Conservation (phyloP, 2,329 filamentous ascomycete genomes). For the Botrytis medusae region DNA sequence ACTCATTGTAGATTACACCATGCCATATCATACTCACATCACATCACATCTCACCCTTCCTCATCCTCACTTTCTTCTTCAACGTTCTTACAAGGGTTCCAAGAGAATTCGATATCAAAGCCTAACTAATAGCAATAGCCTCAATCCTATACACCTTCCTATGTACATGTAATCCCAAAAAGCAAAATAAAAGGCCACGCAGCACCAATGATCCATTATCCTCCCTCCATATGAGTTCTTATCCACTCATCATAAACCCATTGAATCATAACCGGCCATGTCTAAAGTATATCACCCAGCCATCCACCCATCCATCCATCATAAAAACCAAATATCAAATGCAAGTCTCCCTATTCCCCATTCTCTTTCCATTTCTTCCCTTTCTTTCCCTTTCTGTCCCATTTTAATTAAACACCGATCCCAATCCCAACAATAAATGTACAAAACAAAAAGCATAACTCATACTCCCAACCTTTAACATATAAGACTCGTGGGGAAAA, state of each 20-base stretch:
- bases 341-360: not conserved
- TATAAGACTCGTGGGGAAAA: constrained; percentile 9
- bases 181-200: not conserved
- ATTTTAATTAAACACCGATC: not conserved
- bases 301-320: not conserved
- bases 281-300: constrained; percentile 3
- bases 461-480: constrained; percentile 2
- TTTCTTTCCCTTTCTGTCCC: not conserved
- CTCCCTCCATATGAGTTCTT: not conserved
- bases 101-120: not conserved
- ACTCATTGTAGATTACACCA: no score
- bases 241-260: constrained; percentile 7
- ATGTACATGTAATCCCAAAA: not conserved
- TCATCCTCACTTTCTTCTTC: not conserved
- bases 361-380: not conserved
- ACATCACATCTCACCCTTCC: not conserved
- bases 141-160: not conserved
- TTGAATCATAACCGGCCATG: not conserved
- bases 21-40: not conserved
- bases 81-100: not conserved
- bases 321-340: constrained; percentile 5
- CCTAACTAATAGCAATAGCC: not conserved
- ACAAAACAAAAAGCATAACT: not conserved
- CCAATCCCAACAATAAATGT: not conserved
- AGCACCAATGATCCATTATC: not conserved